Base-by-base conservation (phyloP, 2,329 filamentous ascomycete genomes). In the Pyrenophora tritici-repentis region DNA sequence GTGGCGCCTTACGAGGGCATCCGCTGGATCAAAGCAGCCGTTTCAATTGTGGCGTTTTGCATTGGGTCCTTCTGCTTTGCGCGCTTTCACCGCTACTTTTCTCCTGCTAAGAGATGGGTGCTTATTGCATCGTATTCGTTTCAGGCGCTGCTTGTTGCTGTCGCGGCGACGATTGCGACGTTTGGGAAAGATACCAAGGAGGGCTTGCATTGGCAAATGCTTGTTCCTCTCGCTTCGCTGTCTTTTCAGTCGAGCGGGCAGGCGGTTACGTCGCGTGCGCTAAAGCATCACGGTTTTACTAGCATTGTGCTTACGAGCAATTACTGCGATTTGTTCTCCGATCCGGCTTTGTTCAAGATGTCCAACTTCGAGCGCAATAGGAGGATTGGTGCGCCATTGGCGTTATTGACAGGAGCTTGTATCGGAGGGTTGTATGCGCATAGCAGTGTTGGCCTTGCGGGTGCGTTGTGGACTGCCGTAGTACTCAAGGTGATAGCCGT, bases 281-380 rank as follows among this genome's bases (percentile, higher is more conserved):
- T 93, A 53, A 82, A 85, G 62, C 87, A 86, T 66, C 86, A 85
- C 50, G 84, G 86, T 2, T 75, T 93, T 16, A 91, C 89, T 0
- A 91, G 87, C 55, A 89, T 91, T 13, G 90, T 92, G 3, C 73
- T 94, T 52, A 93, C 90, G 1, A 91, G 87, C 67, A 86, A 90
- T 55, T 93, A 92, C 75, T 91, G 88, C 67, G 90, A 93, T 68
- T 67, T 93, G 16, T 90, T 90, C 61, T 88, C 86, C 1, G 88
- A 91, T 63, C 74, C 78, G 8, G 75, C 77, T 7, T 54, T 85
- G n/a, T 70, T 83, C 4, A 70, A 69, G 0, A 53, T 70, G 10
- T 63, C 70, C 2, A 81, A 84, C 48, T 69, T 77, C 0, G 82
- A 85, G 65, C 72, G 83, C 41, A 83, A 84, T 65, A 73, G 81